Evolutionary conservation across 1,284 basidiomycete species (phyloP).

Genomic region (Hortiboletus rubellus): DNA sequence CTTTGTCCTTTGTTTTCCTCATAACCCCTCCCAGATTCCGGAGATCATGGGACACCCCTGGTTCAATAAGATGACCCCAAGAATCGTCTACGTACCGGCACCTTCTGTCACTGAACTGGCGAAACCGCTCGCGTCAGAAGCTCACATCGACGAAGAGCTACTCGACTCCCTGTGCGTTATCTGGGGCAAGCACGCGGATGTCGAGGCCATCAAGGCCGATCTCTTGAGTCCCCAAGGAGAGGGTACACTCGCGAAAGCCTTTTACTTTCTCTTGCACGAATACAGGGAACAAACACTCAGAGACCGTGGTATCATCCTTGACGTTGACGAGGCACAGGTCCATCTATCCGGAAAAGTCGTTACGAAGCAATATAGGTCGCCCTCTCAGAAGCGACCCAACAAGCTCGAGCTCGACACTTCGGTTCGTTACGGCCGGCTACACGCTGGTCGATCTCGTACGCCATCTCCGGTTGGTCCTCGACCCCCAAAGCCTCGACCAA

Average conservation of each 20-base stretch:
- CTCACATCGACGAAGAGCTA: slow-evolving; percentile 84
- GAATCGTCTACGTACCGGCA: slow-evolving; percentile 57
- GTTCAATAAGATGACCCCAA: slow-evolving; percentile 52
- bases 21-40: slow-evolving; percentile 62
- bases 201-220: slow-evolving; percentile 60
- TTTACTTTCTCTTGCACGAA: slow-evolving; percentile 84
- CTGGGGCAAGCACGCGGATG: slow-evolving; percentile 71
- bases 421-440: slow-evolving; percentile 10
- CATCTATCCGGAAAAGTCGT: slow-evolving; percentile 40
- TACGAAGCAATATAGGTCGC: slow-evolving; percentile 48
- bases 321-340: slow-evolving; percentile 35
- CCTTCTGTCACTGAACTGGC: slow-evolving; percentile 67
- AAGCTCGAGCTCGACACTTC: slow-evolving; percentile 14
- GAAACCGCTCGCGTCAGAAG: slow-evolving; percentile 64
- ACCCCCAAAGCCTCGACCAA: slow-evolving; percentile 37
- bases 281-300: slow-evolving; percentile 76
- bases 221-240: slow-evolving; percentile 62
- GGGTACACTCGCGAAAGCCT: slow-evolving; percentile 87
- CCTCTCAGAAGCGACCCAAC: slow-evolving; percentile 31
- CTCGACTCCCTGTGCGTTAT: slow-evolving; percentile 87
- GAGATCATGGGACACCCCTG: slow-evolving; percentile 90
- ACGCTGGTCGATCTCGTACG: slow-evolving; percentile 40
- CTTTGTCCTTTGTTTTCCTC: slow-evolving; percentile 7
- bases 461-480: slow-evolving; percentile 52
- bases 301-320: slow-evolving; percentile 56